A percentile compares a stretch with the other conserved stretches of the same genome.
Evolutionary conservation across 2,329 filamentous ascomycete species (phyloP).

Genomic region (Trichoderma guizhouense): DNA sequence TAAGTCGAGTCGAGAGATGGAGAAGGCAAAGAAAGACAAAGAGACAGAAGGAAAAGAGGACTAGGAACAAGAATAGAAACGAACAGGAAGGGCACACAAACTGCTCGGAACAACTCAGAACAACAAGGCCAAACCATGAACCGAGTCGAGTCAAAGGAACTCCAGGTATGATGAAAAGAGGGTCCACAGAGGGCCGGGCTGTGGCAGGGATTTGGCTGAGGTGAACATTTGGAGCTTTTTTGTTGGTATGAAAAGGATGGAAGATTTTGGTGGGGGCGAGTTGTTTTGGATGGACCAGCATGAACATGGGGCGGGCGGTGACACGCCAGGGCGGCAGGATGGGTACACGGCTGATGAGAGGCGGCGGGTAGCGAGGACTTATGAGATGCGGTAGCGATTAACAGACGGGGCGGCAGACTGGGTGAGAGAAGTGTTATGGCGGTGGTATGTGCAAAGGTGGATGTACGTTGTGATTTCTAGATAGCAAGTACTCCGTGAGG

Average conservation of each 20-base stretch:
- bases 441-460: neutral
- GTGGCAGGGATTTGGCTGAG: neutral
- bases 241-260: neutral
- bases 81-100: neutral
- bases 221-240: neutral
- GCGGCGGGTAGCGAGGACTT: neutral
- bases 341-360: neutral
- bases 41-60: neutral
- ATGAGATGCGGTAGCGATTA: neutral
- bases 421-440: neutral
- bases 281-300: neutral
- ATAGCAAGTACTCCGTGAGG: neutral
- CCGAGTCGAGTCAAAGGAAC: conserved; percentile 1
- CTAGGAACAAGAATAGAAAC: neutral
- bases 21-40: neutral
- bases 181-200: neutral
- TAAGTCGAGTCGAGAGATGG: neutral
- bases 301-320: neutral
- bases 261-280: conserved; percentile 3
- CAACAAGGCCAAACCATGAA: neutral
- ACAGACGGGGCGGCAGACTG: neutral
- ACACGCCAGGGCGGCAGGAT: neutral
- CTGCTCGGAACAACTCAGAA: neutral
- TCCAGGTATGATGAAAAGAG: conserved; percentile 6
- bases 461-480: neutral